These are phyloP conservation scores for Glutinoglossum americanum DNA, from an alignment of 495 filamentous ascomycete genomes.

Conservation along the genomic window DNA sequence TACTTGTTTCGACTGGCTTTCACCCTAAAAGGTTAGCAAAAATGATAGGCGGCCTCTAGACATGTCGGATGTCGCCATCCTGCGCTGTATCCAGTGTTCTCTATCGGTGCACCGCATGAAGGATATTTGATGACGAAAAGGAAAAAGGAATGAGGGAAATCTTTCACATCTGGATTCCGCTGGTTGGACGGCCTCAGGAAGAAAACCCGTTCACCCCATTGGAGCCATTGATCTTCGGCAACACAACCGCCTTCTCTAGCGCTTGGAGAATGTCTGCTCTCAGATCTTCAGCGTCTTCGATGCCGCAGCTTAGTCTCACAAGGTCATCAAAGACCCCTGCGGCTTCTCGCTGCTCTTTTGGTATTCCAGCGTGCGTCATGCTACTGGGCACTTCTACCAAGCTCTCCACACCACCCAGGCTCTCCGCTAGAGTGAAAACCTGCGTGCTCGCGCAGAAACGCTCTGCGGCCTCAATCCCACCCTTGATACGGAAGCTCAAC, in stretches of 20 bases:
- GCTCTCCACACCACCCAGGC: slow-evolving; percentile 78
- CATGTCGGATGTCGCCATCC: neutral
- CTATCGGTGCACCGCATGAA: neutral
- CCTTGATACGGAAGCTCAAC: slow-evolving; percentile 86
- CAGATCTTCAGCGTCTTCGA: slow-evolving; percentile 81
- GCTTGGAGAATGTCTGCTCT: slow-evolving; percentile 67
- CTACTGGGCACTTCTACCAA: slow-evolving; percentile 74
- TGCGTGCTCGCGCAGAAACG: slow-evolving; percentile 75
- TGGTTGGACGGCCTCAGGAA: neutral
- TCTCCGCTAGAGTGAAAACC: slow-evolving; percentile 88
- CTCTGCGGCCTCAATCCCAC: slow-evolving; percentile 71
- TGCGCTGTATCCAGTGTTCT: neutral
- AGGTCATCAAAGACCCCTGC: slow-evolving; percentile 94
- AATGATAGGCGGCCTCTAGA: neutral
- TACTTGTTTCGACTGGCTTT: too few species aligned
- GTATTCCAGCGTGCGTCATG: slow-evolving; percentile 97
- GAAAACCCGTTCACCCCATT: slow-evolving; percentile 3
- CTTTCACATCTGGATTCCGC: neutral
- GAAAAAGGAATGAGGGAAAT: neutral
- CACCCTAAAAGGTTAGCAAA: too few species aligned
- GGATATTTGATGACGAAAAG: neutral
- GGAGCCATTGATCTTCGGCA: slow-evolving; percentile 18
- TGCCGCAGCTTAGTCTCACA: slow-evolving; percentile 79
- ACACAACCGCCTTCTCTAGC: slow-evolving; percentile 49
- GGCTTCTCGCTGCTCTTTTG: slow-evolving; percentile 66